Conservation (phyloP, 768 basidiomycete genomes). For the Crucibulum laeve region DNA sequence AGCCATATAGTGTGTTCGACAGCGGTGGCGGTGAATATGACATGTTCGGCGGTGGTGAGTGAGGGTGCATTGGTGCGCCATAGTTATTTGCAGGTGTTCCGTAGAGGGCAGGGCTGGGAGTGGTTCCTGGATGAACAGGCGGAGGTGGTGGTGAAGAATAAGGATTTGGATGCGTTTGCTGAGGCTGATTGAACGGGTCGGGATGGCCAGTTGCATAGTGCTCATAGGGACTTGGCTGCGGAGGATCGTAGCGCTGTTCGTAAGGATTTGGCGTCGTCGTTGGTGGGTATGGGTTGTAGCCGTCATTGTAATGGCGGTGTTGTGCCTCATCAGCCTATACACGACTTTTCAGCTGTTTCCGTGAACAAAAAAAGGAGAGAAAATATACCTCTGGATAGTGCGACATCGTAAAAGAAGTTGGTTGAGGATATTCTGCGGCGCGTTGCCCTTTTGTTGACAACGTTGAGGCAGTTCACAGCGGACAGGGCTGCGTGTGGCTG, state of each 20-base stretch:
- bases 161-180: slow-evolving; percentile 19
- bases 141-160: slow-evolving; percentile 16
- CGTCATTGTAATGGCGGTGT: slow-evolving; percentile 61
- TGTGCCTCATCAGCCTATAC: slow-evolving; percentile 62
- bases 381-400: slow-evolving; percentile 26
- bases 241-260: slow-evolving; percentile 24
- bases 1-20: too few relatives aligned
- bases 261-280: slow-evolving; percentile 31
- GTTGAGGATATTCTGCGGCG: background rate
- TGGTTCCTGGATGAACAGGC: slow-evolving; percentile 13
- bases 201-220: slow-evolving; percentile 29
- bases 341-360: background rate
- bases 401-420: slow-evolving; percentile 19
- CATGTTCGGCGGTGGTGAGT: slow-evolving; percentile 13
- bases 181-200: slow-evolving; percentile 34
- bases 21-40: slow-evolving; percentile 8
- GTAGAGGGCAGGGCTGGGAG: slow-evolving; percentile 18
- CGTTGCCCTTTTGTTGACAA: background rate
- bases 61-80: slow-evolving; percentile 9
- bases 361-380: background rate
- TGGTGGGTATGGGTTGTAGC: slow-evolving; percentile 47
- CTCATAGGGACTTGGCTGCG: slow-evolving; percentile 32
- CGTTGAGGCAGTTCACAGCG: background rate
- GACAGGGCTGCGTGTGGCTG: too few relatives aligned
- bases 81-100: slow-evolving; percentile 7